Base-by-base conservation (phyloP, 129 eudicot genomes). In the Dittrichia graveolens region DNA sequence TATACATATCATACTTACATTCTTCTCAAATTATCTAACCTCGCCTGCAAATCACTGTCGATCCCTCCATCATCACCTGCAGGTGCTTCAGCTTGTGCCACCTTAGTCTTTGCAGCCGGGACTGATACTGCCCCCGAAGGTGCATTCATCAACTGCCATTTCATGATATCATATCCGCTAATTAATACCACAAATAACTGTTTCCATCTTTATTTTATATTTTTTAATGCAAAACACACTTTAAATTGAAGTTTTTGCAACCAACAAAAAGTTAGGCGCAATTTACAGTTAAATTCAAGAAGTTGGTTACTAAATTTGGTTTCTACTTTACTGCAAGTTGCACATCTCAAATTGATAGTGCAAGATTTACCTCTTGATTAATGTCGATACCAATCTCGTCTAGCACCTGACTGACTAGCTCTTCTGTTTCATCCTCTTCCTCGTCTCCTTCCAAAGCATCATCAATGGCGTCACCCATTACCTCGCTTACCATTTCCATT, bases 371-470 rank as follows among this genome's bases (percentile, higher is more conserved):
- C 95, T 93, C 96, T 7, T 82, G 82, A 65, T 93, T 93, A 46
- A 93, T 87, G 81, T 93, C 92, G 8, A 93, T 89, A 34, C 98
- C 98, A 53, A 93, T 93, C 78, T 93, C 98, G 78, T 93, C 98
- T 24, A 93, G 86, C 52, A 93, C 98, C 64, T 93, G 98, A 62
- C 58, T 93, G 62, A 93, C 98, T 45, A 93, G 79, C 75, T 93
- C 98, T 65, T 93, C 98, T 3, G 98, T 87, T 78, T 93, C 98
- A 77, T 89, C 95, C 71, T 93, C 98, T 80, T 93, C 96, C 67
- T 93, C 98, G 16, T 93, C 98, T 40, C 96, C 98, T 82, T 93
- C 96, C 90, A 93, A 78, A 31, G 98, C 98, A 84, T 93, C 98
- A 77, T 93, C 98, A 79, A 93, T 93, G 82, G 98, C 88, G 50